A percentile compares a stretch with the other conserved stretches of the same genome.
phyloP scores from a whole-genome alignment of 208 protist genomes.

The Acanthamoeba royreba region DNA sequence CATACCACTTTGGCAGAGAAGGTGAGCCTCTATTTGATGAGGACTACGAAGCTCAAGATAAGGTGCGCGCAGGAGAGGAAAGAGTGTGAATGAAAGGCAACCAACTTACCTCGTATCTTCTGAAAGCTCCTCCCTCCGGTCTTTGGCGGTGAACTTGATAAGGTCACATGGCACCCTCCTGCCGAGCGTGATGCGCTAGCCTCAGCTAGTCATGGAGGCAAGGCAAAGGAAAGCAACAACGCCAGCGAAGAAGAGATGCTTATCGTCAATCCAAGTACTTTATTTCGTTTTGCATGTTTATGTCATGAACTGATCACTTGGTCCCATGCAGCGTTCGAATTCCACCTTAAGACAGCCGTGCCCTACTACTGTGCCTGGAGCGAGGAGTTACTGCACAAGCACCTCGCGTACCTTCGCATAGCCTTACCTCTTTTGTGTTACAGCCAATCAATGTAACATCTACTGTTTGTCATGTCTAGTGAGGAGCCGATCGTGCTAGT shows the following conservation, averaged over 20 bases:
- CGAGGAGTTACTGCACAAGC: background rate
- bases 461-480: background rate
- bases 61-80: background rate
- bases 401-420: background rate
- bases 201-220: background rate
- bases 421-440: background rate
- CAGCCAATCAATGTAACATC: background rate
- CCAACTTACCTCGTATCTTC: background rate
- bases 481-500: background rate
- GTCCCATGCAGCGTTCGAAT: background rate
- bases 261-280: background rate
- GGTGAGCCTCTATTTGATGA: background rate
- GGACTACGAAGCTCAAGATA: background rate
- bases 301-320: background rate
- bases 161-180: background rate
- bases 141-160: background rate
- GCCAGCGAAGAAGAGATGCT: background rate
- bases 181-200: background rate
- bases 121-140: background rate
- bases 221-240: background rate
- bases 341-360: background rate
- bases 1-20: background rate
- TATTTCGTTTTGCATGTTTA: background rate
- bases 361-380: background rate
- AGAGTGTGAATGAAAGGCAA: background rate